Conservation (phyloP, 1,139 yeast genomes). For the Suhomyces bolitotheri region DNA sequence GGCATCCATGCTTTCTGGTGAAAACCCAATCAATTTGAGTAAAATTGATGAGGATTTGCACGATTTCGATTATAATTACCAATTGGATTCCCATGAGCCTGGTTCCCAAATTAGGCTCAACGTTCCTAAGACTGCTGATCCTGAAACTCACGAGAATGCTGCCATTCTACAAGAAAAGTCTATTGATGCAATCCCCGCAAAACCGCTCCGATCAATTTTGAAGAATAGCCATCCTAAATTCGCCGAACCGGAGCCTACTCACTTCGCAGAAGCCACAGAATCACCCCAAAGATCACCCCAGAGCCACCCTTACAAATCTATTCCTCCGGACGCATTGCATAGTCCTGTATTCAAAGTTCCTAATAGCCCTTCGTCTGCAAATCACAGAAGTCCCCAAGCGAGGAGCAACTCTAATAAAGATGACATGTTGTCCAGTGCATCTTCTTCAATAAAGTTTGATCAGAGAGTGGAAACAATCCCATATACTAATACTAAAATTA, state of each 20-base stretch:
- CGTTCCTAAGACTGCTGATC: not conserved
- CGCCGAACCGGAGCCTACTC: slow-evolving; percentile 14
- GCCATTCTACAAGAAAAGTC: slow-evolving; percentile 7
- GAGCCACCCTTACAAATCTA: slow-evolving; percentile 15
- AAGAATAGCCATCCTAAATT: slow-evolving; percentile 22
- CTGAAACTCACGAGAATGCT: slow-evolving; percentile 9
- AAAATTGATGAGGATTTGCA: slow-evolving; percentile 49
- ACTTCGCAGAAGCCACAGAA: slow-evolving; percentile 14
- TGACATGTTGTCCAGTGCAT: slow-evolving; percentile 14
- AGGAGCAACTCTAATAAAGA: not conserved
- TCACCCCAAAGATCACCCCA: slow-evolving; percentile 1
- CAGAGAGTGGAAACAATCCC: slow-evolving; percentile 45
- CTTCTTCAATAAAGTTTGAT: slow-evolving; percentile 40
- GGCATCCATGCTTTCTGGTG: slow-evolving; percentile 25
- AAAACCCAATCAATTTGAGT: slow-evolving; percentile 26
- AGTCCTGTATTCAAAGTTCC: slow-evolving; percentile 8
- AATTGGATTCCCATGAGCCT: slow-evolving; percentile 24
- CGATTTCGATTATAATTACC: slow-evolving; percentile 47
- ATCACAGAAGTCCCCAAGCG: slow-evolving; percentile 3
- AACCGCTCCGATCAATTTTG: slow-evolving; percentile 39
- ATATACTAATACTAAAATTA: not conserved
- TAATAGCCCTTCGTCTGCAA: slow-evolving; percentile 6
- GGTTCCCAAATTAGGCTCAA: slow-evolving; percentile 9
- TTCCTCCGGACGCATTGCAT: slow-evolving; percentile 4
- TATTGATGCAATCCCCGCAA: slow-evolving; percentile 5